Evolutionary conservation across 2,329 filamentous ascomycete species (phyloP), one percentile per base, ranked within the genome.

Genomic region (Phyllosticta citribraziliensis): DNA sequence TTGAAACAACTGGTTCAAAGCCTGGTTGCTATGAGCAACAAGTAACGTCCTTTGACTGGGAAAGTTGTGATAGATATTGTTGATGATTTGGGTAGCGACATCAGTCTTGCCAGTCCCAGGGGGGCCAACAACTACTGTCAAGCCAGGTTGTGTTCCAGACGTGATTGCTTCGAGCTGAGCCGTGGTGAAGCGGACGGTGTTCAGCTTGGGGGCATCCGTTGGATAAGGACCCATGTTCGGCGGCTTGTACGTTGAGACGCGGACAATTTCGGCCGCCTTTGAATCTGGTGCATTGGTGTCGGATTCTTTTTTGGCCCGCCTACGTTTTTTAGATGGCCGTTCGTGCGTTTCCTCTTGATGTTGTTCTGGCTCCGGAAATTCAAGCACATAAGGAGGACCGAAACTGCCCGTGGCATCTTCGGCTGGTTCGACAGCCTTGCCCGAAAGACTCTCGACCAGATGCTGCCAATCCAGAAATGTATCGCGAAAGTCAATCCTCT

Each of bases 101-200:
- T 99, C 94, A n/a, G 94, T 99, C 79, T 99, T 99, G 64, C 95
- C 94, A 6, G 94, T 99, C 60, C 94, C 94, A 8, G 94, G 94
- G 59, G 94, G 94, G 0, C 94, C 94, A 64, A 99, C 90, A 67
- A 99, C 88, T 55, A 99, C 84, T 1, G 93, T 97, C 57, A 99
- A 80, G 20, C 95, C 94, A 40, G 94, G 93, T 69, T 99, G 95
- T 6, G 90, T 92, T 20, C 94, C 94, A 51, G 93, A 97, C 63
- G 89, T 86, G 68, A 99, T 94, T 25, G 94, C 94, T 72, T 97
- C 89, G 27, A 96, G 83, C 74, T 97, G 94, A 47, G 89, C 85
- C 35, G 93, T 85, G 4, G 94, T 99, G 70, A 97, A 99, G 30
- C 91, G 89, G 57, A 97, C 84, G 52, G 79, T 76, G 70, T 97